phyloP scores from a whole-genome alignment of 2,329 filamentous ascomycete genomes.

The Bipolaris sorokiniana region DNA sequence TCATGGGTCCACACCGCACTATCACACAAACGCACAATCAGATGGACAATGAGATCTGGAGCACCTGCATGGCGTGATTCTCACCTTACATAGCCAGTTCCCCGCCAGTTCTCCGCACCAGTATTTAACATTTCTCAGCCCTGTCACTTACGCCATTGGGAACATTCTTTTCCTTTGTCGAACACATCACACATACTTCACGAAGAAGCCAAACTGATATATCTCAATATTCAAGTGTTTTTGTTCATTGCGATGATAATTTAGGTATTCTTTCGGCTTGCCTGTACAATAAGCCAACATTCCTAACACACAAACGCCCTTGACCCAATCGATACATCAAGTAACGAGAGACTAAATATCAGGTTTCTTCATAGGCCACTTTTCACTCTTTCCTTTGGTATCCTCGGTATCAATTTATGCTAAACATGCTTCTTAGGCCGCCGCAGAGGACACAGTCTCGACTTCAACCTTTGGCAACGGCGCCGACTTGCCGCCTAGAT shows the following conservation, averaged over 20 bases:
- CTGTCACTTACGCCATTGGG: not conserved
- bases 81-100: slow-evolving; percentile 27
- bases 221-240: slow-evolving; percentile 4
- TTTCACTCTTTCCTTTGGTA: not conserved
- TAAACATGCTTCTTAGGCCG: slow-evolving; percentile 38
- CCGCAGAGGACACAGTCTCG: slow-evolving; percentile 56
- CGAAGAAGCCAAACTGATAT: too few relatives aligned
- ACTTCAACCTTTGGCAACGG: slow-evolving; percentile 70
- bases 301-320: slow-evolving; percentile 22
- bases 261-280: slow-evolving; percentile 11
- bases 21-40: slow-evolving; percentile 4
- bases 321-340: slow-evolving; percentile 11
- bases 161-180: not conserved
- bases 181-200: not conserved
- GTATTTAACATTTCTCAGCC: not conserved
- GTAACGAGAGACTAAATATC: slow-evolving; percentile 16
- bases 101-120: slow-evolving; percentile 1
- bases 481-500: slow-evolving; percentile 76
- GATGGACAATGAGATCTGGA: slow-evolving; percentile 4
- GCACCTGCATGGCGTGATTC: slow-evolving; percentile 34
- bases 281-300: slow-evolving; percentile 13
- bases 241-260: slow-evolving; percentile 15
- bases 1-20: not conserved
- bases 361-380: not conserved
- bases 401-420: slow-evolving; percentile 33